Conservation (phyloP, 352 stramenopile genomes). For the Phytophthora tentaculata region DNA sequence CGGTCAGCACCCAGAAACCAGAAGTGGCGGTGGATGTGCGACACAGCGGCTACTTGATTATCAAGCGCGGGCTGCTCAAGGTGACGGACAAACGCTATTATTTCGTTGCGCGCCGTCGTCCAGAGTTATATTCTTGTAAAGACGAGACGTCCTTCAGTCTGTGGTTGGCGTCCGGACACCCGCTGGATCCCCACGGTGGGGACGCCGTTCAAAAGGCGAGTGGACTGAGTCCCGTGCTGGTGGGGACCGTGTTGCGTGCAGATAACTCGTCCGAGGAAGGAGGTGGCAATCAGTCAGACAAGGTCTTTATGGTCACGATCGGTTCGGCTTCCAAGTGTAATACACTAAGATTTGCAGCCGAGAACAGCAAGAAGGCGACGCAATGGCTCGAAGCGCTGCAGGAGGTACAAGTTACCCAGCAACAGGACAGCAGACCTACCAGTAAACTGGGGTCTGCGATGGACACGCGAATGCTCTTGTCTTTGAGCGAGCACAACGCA, state of each 20-base stretch:
- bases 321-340: slow-evolving; percentile 52
- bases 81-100: slow-evolving; percentile 72
- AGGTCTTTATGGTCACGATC: slow-evolving; percentile 54
- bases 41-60: slow-evolving; percentile 52
- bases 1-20: slow-evolving; percentile 21
- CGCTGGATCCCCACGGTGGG: slow-evolving; percentile 35
- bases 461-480: slow-evolving; percentile 37
- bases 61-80: slow-evolving; percentile 64
- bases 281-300: slow-evolving; percentile 43
- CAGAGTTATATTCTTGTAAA: slow-evolving; percentile 68
- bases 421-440: slow-evolving; percentile 1
- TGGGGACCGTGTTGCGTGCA: slow-evolving; percentile 64
- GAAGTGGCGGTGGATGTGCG: slow-evolving; percentile 44
- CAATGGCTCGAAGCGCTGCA: slow-evolving; percentile 65
- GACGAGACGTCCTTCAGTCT: slow-evolving; percentile 70
- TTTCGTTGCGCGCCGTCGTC: slow-evolving; percentile 45
- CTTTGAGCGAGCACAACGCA: slow-evolving; percentile 39
- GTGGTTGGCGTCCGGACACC: slow-evolving; percentile 58
- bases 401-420: slow-evolving; percentile 59
- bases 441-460: slow-evolving; percentile 19
- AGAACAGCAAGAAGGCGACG: slow-evolving; percentile 47
- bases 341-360: slow-evolving; percentile 49
- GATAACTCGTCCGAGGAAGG: slow-evolving; percentile 40
- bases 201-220: slow-evolving; percentile 32
- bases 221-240: slow-evolving; percentile 41